These are phyloP conservation scores for Phaffia rhodozyma DNA, from an alignment of 1,284 basidiomycete genomes.

Conservation along the genomic window DNA sequence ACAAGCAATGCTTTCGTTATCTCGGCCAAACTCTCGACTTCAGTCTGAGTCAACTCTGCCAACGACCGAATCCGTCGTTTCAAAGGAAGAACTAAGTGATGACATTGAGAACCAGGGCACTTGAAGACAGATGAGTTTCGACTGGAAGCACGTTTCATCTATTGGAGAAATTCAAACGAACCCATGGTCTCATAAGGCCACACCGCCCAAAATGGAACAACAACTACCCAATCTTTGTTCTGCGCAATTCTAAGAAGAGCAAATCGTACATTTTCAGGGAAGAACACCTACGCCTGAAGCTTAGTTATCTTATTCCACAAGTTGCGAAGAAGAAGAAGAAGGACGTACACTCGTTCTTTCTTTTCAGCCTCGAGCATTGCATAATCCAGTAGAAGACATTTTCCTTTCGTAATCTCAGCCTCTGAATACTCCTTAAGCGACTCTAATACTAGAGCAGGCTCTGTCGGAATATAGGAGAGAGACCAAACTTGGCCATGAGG, in stretches of 20 bases:
- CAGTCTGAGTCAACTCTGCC: slow-evolving; percentile 47
- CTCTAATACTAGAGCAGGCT: slow-evolving; percentile 53
- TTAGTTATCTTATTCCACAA: not conserved
- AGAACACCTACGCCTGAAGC: too few relatives aligned
- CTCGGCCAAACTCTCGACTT: slow-evolving; percentile 53
- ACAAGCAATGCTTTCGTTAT: slow-evolving; percentile 55
- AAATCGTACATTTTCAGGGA: not conserved
- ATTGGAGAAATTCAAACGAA: slow-evolving; percentile 32
- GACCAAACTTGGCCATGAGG: slow-evolving; percentile 92
- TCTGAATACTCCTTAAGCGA: slow-evolving; percentile 50
- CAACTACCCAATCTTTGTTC: slow-evolving; percentile 69
- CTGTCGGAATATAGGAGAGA: slow-evolving; percentile 57
- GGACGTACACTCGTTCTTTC: slow-evolving; percentile 53
- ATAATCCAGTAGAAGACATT: slow-evolving; percentile 74
- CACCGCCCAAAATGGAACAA: slow-evolving; percentile 92
- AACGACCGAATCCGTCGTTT: slow-evolving; percentile 63
- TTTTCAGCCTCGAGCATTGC: slow-evolving; percentile 54
- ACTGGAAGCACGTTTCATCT: not conserved
- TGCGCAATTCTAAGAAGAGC: slow-evolving; percentile 26
- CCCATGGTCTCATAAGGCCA: slow-evolving; percentile 88
- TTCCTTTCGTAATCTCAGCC: slow-evolving; percentile 39
- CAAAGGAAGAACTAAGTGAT: slow-evolving; percentile 55
- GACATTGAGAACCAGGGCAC: not conserved
- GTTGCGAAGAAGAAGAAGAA: not conserved
- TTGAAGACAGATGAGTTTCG: not conserved